Base-by-base conservation (phyloP, 306 rosid species). In the Rosa lucieae region DNA sequence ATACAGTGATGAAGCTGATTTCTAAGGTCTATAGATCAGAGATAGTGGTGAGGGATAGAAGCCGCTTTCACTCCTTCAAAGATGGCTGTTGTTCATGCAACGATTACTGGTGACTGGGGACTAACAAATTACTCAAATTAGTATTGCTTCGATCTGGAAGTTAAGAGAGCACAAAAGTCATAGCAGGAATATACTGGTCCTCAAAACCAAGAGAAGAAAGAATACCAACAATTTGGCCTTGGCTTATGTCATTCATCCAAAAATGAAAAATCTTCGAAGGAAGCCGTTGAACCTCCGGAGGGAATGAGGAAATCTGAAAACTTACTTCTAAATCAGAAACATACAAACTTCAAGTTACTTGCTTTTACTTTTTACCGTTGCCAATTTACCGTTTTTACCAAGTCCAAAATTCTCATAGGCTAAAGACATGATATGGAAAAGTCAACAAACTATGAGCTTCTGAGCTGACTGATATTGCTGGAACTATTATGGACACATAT, bases 11-110 rank as follows among this genome's bases (percentile, higher is more conserved):
- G 97, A 92, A 92, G 88, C 77, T 92, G 82, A 88, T 92, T 77
- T 92, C 97, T 70, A 84, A 81, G 79, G 89, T 92, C 51, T 92
- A 92, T 84, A 73, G 75, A 70, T 85, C 90, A 63, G 97, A 92
- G 71, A 88, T 94, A 44, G 79, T 87, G 44, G 86, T 92, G 78
- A 89, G 98, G 82, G 96, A 94, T 80, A 90, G 96, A 86, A 90
- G 93, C 80, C 96, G 96, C 78, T 92, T 92, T 89, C 98, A 94
- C 83, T 89, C 85, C 10, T 92, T 94, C 83, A 77, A 44, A 82
- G 82, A 82, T 70, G 97, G 96, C 59, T 70, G 82, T 59, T 92
- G 98, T 79, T 94, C 98, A 65, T 90, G 98, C 79, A 82, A 77
- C 84, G 97, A 94, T 72, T 92, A 86, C 82, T 94, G 97, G 97